phyloP scores from a whole-genome alignment of 371 early-diverging fungal genomes.

The Gilbertella persicaria region DNA sequence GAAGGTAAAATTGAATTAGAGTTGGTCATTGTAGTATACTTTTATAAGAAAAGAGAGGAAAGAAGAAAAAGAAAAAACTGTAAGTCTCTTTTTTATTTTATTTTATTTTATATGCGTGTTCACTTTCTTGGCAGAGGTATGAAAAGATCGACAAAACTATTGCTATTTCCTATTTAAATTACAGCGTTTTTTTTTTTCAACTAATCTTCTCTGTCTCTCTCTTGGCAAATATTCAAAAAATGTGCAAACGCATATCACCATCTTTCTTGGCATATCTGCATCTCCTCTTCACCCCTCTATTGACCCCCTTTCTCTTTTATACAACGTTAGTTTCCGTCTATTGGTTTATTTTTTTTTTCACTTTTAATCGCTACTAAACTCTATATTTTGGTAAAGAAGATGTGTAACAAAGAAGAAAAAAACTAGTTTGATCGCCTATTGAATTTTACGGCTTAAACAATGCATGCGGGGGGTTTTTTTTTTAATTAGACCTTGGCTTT shows the following conservation, averaged over 20 bases:
- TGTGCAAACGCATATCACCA: no score
- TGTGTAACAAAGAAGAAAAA: neutral
- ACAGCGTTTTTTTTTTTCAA: no score
- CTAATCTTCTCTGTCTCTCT: no score
- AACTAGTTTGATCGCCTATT: neutral
- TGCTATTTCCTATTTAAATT: neutral
- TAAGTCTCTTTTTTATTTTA: neutral
- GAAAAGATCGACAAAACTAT: neutral
- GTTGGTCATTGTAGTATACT: neutral
- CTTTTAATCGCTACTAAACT: no score
- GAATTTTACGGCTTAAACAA: neutral
- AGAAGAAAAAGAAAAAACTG: slow-evolving; percentile 1
- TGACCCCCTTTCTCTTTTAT: no score
- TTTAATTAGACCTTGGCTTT: no score
- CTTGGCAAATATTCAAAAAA: no score
- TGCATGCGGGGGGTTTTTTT: neutral
- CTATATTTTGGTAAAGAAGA: no score
- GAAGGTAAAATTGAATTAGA: slow-evolving; percentile 23
- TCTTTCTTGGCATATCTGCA: no score
- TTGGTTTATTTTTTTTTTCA: no score
- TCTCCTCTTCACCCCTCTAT: no score
- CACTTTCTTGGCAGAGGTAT: neutral
- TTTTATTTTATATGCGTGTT: neutral
- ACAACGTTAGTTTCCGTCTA: no score
- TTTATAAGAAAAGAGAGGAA: neutral